Evolutionary conservation across 331 rosid species (phyloP), one percentile per base, ranked within the genome.

Genomic region (Erythrophleum ivorense): DNA sequence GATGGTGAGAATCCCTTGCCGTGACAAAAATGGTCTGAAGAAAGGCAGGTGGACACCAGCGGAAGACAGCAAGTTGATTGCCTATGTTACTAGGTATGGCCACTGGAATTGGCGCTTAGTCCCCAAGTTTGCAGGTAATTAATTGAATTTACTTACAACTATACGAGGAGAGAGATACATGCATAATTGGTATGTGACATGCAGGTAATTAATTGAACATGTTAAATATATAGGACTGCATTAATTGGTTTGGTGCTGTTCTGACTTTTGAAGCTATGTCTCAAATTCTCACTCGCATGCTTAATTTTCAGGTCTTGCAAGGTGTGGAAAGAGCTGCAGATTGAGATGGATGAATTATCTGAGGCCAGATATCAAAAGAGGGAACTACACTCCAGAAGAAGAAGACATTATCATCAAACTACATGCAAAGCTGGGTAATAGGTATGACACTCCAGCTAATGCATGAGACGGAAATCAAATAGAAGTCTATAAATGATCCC

Each of bases 91-190:
- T 5, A 83, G 87, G 36, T 92, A 91, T 78, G 97, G 96, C 64
- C 75, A 80, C 75, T 91, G 96, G 97, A 92, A 92, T 84, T 92
- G 97, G 97, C 95, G 97, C 12, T 90, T 78, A 62, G 90, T 93
- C 41, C 97, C 97, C 58, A 87, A 80, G 54, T 92, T 86, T 75
- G 96, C 97, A 52, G 96, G 97, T 92, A 69, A 68, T 38, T 16
- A 15, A 53, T 4, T 53, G 21, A 53, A 15, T 21, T 8, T 46
- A 11, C 7, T 46, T 9, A 43, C 46, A 43, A 7, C 1, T 7
- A 43, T 43, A 7, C 46, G 8, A 43, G 46, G 46, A 43, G 46
- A 43, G 46, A 43, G 46, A 5, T 7, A 1, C 9, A 7, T 43
- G 6, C 46, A 6, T 3, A 43, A 43, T 43, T 43, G 46, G 46